Percentiles rank a stretch among this genome's conserved stretches.
phyloP scores from a whole-genome alignment of 2,329 filamentous ascomycete species.

The Botrytis byssoidea region DNA sequence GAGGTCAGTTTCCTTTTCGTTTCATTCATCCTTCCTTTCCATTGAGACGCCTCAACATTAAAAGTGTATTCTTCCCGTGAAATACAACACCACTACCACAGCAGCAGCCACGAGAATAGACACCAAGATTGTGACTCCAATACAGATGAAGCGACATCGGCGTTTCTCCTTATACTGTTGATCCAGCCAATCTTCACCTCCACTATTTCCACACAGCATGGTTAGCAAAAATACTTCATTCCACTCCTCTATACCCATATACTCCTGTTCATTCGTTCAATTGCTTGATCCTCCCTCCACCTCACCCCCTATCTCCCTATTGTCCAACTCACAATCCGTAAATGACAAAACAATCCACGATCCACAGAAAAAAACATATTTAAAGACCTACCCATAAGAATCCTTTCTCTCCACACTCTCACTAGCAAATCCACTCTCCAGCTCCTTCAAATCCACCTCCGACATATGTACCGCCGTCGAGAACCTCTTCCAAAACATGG shows the following conservation, averaged over 20 bases:
- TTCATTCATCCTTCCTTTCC: not conserved
- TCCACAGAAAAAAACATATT: not conserved
- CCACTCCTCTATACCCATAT: not conserved
- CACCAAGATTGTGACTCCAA: slow-evolving; percentile 31
- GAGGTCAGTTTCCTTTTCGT: not conserved
- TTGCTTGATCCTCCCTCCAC: not conserved
- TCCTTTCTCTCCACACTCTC: slow-evolving; percentile 5
- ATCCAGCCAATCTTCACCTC: slow-evolving; percentile 36
- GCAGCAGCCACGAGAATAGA: slow-evolving; percentile 30
- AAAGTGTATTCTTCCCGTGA: slow-evolving; percentile 25
- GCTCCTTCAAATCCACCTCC: slow-evolving; percentile 30
- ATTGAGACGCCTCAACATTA: not conserved
- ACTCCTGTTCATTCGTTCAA: slow-evolving; percentile 26
- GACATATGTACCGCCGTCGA: slow-evolving; percentile 36
- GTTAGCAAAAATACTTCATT: not conserved
- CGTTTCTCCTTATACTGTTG: slow-evolving; percentile 38
- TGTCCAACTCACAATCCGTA: too few relatives aligned
- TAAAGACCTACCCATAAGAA: slow-evolving; percentile 18
- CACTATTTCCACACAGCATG: slow-evolving; percentile 23
- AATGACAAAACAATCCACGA: not conserved
- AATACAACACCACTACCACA: slow-evolving; percentile 35
- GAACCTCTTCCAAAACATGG: slow-evolving; percentile 40
- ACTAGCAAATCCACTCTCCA: slow-evolving; percentile 27
- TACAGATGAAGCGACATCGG: slow-evolving; percentile 31
- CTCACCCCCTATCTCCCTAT: too few relatives aligned